phyloP scores from a whole-genome alignment of 2,329 filamentous ascomycete genomes.

The Talaromyces funiculosus region DNA sequence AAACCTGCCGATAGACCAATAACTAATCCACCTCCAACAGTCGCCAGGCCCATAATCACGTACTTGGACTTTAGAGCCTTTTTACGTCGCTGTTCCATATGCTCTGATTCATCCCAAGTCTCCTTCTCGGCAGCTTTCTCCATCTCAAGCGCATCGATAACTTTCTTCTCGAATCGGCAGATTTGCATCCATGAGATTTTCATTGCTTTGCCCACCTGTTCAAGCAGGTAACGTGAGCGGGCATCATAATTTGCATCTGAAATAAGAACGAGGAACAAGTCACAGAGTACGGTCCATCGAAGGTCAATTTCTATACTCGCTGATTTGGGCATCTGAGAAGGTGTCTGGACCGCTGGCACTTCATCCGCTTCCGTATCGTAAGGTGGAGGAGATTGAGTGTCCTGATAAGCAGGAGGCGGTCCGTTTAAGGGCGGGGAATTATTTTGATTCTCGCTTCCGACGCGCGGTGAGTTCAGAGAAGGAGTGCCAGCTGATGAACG shows the following conservation, averaged over 20 bases:
- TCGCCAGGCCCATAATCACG: slow-evolving; percentile 94
- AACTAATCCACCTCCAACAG: slow-evolving; percentile 87
- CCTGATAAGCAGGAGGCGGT: slow-evolving; percentile 49
- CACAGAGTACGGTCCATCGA: slow-evolving; percentile 93
- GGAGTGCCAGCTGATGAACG: slow-evolving; percentile 35
- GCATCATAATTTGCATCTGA: slow-evolving; percentile 93
- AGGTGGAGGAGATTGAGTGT: slow-evolving; percentile 34
- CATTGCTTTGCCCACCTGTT: slow-evolving; percentile 73
- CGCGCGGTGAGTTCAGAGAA: slow-evolving; percentile 26
- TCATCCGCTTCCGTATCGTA: slow-evolving; percentile 61
- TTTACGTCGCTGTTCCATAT: slow-evolving; percentile 82
- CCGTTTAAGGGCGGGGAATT: slow-evolving; percentile 28
- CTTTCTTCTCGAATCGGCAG: slow-evolving; percentile 91
- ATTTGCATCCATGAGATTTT: slow-evolving; percentile 88
- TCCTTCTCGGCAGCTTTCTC: slow-evolving; percentile 91
- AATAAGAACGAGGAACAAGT: slow-evolving; percentile 91
- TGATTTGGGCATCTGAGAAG: slow-evolving; percentile 73
- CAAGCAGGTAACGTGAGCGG: slow-evolving; percentile 75
- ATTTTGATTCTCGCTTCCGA: slow-evolving; percentile 21
- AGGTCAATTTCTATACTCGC: slow-evolving; percentile 91
- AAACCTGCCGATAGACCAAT: slow-evolving; percentile 92
- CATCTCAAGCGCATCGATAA: slow-evolving; percentile 96
- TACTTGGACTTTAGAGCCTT: slow-evolving; percentile 74
- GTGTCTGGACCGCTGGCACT: slow-evolving; percentile 71
- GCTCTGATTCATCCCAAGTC: slow-evolving; percentile 95